phyloP scores from a whole-genome alignment of 768 basidiomycete species.

The Tricholoma saponaceum region DNA sequence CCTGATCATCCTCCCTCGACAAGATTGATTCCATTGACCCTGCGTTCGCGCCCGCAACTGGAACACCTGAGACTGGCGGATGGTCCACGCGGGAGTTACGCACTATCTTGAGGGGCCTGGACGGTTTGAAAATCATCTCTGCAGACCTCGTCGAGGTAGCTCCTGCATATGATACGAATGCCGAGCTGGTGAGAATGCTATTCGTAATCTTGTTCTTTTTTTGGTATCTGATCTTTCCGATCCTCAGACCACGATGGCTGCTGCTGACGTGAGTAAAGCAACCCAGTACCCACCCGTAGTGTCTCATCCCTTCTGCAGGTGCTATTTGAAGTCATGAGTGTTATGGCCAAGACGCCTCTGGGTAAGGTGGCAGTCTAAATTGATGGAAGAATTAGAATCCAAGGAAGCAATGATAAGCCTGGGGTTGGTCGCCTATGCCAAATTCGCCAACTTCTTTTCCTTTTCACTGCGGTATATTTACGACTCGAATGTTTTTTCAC shows the following conservation, averaged over 20 bases:
- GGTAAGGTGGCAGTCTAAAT: constrained; percentile 42
- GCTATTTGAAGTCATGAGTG: constrained; percentile 69
- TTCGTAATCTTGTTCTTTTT: constrained; percentile 1
- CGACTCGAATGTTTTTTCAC: too few species aligned
- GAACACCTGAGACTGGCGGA: constrained; percentile 81
- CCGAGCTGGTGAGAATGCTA: constrained; percentile 27
- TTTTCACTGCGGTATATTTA: too few species aligned
- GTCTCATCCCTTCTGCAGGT: constrained; percentile 37
- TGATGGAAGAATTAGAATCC: neutral
- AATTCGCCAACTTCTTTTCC: neutral
- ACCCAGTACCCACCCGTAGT: neutral
- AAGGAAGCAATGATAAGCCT: neutral
- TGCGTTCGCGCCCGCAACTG: constrained; percentile 78
- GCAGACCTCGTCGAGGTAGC: constrained; percentile 86
- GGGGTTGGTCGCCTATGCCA: neutral
- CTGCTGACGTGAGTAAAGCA: constrained; percentile 32
- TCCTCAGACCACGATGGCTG: constrained; percentile 27
- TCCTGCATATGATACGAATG: constrained; percentile 68
- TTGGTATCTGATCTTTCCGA: constrained; percentile 3
- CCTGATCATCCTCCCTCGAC: constrained; percentile 1
- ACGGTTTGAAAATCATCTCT: constrained; percentile 72
- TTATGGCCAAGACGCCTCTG: constrained; percentile 77
- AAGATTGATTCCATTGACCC: constrained; percentile 67
- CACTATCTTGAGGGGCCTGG: constrained; percentile 70
- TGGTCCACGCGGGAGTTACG: constrained; percentile 84